phyloP scores from a whole-genome alignment of 1,284 basidiomycete species.

The Ceraceosorus guamensis region DNA sequence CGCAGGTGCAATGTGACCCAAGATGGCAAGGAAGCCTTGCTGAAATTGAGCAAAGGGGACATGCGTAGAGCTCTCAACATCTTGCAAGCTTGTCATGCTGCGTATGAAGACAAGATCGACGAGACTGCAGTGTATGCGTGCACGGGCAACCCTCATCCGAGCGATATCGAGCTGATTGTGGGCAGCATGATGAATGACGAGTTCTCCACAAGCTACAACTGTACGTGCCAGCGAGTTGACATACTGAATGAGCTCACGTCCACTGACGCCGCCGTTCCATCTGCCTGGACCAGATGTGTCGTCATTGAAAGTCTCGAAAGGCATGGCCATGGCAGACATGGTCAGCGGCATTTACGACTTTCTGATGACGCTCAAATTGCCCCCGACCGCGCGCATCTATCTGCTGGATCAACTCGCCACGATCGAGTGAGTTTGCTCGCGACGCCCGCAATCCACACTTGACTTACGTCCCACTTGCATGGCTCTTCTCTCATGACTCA shows the following conservation, averaged over 20 bases:
- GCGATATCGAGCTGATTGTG: slow-evolving; percentile 85
- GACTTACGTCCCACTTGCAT: no score
- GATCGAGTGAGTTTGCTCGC: slow-evolving; percentile 68
- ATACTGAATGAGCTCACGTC: no score
- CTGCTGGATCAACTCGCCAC: slow-evolving; percentile 76
- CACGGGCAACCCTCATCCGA: slow-evolving; percentile 90
- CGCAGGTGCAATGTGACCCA: slow-evolving; percentile 73
- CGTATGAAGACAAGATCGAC: slow-evolving; percentile 74
- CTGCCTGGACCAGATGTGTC: slow-evolving; percentile 83
- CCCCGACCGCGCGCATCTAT: slow-evolving; percentile 76
- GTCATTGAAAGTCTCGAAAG: slow-evolving; percentile 78
- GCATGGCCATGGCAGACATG: slow-evolving; percentile 88
- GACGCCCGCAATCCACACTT: no score
- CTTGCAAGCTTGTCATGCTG: slow-evolving; percentile 93
- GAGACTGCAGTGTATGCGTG: slow-evolving; percentile 92
- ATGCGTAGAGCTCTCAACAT: slow-evolving; percentile 96
- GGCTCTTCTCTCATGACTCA: slow-evolving; percentile 48
- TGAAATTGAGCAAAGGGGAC: slow-evolving; percentile 89
- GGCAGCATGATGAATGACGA: slow-evolving; percentile 94
- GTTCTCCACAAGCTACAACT: slow-evolving; percentile 82
- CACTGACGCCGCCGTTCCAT: background rate
- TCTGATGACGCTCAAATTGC: slow-evolving; percentile 75
- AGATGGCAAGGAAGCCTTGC: slow-evolving; percentile 78
- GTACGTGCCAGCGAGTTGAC: slow-evolving; percentile 59
- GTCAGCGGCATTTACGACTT: slow-evolving; percentile 90